Evolutionary conservation across 208 protist species (phyloP).

Genomic region (Porcisia hertigi): DNA sequence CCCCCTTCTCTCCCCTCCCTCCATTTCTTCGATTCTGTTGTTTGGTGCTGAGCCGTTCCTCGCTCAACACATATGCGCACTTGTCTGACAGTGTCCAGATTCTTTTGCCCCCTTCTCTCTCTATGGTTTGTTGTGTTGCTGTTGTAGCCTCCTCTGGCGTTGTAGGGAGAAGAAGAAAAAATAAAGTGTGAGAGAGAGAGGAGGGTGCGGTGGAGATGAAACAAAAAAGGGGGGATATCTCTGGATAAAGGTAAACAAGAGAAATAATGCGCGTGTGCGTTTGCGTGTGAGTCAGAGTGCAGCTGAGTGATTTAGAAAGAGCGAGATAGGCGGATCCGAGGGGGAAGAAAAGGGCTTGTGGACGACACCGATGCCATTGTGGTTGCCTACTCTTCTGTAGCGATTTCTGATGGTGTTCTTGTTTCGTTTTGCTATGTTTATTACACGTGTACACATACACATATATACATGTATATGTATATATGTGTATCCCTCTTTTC

Average conservation of each 20-base stretch:
- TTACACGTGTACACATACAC: too few relatives aligned
- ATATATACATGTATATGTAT: too few relatives aligned
- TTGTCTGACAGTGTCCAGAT: neutral
- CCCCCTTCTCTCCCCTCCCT: neutral
- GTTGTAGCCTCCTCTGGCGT: neutral
- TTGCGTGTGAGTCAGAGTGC: neutral
- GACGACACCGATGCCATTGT: too few relatives aligned
- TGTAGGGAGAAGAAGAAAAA: too few relatives aligned
- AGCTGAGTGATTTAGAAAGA: neutral
- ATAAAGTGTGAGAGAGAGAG: too few relatives aligned
- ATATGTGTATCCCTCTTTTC: neutral
- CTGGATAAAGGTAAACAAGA: neutral
- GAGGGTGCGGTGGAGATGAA: neutral
- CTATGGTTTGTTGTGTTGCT: too few relatives aligned
- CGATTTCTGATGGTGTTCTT: neutral
- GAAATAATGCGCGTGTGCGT: neutral
- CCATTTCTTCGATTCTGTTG: neutral
- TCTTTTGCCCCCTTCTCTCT: neutral
- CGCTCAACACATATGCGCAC: neutral
- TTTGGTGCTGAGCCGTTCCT: neutral
- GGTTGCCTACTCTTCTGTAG: too few relatives aligned
- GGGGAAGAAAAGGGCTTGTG: too few relatives aligned
- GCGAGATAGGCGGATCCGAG: neutral
- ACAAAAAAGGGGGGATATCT: neutral
- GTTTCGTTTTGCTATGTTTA: neutral